Percentiles rank a stretch among this genome's conserved stretches.
Conservation (phyloP, 2,329 filamentous ascomycete genomes). For the Talaromyces piceae region DNA sequence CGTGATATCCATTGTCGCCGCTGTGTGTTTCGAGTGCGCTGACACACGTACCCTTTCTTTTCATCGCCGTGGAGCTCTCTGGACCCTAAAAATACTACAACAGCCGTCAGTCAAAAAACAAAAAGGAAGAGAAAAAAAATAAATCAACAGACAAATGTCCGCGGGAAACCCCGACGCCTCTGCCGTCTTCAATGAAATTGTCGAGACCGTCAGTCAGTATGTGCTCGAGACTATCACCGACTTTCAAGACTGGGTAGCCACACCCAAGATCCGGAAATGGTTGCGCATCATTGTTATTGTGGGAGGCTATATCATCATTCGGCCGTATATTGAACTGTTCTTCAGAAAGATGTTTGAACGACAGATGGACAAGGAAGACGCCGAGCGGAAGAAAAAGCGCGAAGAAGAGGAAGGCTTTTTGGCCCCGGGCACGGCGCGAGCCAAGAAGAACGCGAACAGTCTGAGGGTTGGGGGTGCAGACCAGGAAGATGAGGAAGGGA, state of each 20-base stretch:
- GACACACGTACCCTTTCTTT: too few species aligned
- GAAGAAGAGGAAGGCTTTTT: conserved; percentile 42
- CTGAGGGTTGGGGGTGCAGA: conserved; percentile 41
- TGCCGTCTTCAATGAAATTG: conserved; percentile 11
- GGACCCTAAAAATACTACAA: too few species aligned
- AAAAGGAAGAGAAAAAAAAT: not conserved
- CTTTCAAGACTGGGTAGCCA: conserved; percentile 27
- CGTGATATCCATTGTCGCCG: too few species aligned
- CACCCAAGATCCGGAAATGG: conserved; percentile 34
- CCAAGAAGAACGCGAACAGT: conserved; percentile 55
- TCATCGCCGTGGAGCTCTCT: too few species aligned
- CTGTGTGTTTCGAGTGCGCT: too few species aligned
- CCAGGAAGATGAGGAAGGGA: conserved; percentile 7
- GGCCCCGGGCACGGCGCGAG: conserved; percentile 29
- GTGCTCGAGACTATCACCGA: conserved; percentile 22
- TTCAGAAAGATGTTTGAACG: conserved; percentile 52
- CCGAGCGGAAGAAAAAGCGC: conserved; percentile 53
- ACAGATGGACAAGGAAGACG: conserved; percentile 43
- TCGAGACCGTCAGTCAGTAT: conserved; percentile 13
- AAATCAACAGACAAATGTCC: not conserved
- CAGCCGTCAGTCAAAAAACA: too few species aligned
- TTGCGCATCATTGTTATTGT: conserved; percentile 63
- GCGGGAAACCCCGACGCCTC: conserved; percentile 3
- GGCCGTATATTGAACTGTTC: conserved; percentile 48
- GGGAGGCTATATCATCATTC: conserved; percentile 62